These are phyloP conservation scores for Linum usitatissimum DNA, from an alignment of 345 rosid genomes.

Conservation along the genomic window DNA sequence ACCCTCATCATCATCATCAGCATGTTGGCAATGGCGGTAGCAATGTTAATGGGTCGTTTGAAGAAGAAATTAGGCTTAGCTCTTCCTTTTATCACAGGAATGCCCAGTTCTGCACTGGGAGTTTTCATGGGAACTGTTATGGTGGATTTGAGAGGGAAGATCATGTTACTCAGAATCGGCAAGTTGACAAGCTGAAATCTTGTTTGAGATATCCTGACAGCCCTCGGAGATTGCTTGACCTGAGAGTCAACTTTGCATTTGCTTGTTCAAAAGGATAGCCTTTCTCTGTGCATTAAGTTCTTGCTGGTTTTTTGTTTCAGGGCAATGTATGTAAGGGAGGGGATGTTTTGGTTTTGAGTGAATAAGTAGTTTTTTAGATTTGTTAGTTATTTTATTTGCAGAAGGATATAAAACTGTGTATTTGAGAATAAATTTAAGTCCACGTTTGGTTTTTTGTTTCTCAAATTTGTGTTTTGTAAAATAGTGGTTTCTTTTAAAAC, in stretches of 20 bases:
- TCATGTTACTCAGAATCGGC: not conserved
- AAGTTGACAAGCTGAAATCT: slow-evolving; percentile 18
- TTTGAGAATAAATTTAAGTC: too few relatives aligned
- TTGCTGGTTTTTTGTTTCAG: too few relatives aligned
- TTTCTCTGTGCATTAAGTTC: too few relatives aligned
- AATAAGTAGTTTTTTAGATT: too few relatives aligned
- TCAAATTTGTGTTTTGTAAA: too few relatives aligned
- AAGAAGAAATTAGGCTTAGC: not conserved
- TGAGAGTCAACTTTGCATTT: slow-evolving; percentile 27
- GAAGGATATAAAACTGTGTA: too few relatives aligned
- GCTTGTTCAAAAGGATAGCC: slow-evolving; percentile 8
- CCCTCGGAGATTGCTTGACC: slow-evolving; percentile 17
- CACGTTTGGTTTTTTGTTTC: too few relatives aligned
- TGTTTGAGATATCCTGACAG: slow-evolving; percentile 31
- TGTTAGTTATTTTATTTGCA: too few relatives aligned
- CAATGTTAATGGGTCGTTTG: slow-evolving; percentile 4
- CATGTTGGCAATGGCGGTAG: not conserved
- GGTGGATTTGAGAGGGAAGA: not conserved
- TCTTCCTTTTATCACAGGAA: not conserved
- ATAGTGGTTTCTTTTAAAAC: too few relatives aligned
- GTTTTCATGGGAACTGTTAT: not conserved
- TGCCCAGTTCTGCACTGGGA: not conserved
- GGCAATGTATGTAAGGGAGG: too few relatives aligned
- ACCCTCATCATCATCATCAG: not conserved
- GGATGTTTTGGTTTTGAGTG: too few relatives aligned